phyloP scores from a whole-genome alignment of 768 basidiomycete genomes.

The Galerina sulciceps region DNA sequence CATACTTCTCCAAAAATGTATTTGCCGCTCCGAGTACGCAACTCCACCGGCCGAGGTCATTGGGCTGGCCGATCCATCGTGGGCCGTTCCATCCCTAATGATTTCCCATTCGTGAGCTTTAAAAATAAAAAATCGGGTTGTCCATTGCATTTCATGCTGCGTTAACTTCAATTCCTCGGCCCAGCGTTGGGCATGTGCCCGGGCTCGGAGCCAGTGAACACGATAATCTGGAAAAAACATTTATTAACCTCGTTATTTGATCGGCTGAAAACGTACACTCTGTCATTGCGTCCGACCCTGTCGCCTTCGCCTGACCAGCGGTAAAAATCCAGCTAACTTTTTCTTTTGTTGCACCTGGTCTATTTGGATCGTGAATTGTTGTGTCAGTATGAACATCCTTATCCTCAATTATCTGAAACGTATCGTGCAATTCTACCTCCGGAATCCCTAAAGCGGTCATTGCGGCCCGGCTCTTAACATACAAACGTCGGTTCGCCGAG shows the following conservation, averaged over 20 bases:
- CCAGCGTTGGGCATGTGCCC: background rate
- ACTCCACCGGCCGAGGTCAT: background rate
- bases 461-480: background rate
- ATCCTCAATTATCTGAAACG: no score
- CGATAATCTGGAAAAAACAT: background rate
- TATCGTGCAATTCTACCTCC: background rate
- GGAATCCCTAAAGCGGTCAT: background rate
- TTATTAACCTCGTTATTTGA: no score
- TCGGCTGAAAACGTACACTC: background rate
- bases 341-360: background rate
- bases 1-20: background rate
- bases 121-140: background rate
- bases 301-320: background rate
- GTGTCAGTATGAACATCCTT: no score
- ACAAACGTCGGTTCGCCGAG: background rate
- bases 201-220: slow-evolving; percentile 1
- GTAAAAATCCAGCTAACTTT: background rate
- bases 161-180: background rate
- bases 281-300: background rate
- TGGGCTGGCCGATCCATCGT: no score
- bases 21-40: background rate
- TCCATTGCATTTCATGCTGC: slow-evolving; percentile 1
- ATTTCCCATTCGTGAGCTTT: background rate
- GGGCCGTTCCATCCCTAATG: no score
- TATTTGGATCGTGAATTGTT: background rate